Evolutionary conservation across 2,329 filamentous ascomycete species (phyloP).

Genomic region (Colletotrichum costaricense): DNA sequence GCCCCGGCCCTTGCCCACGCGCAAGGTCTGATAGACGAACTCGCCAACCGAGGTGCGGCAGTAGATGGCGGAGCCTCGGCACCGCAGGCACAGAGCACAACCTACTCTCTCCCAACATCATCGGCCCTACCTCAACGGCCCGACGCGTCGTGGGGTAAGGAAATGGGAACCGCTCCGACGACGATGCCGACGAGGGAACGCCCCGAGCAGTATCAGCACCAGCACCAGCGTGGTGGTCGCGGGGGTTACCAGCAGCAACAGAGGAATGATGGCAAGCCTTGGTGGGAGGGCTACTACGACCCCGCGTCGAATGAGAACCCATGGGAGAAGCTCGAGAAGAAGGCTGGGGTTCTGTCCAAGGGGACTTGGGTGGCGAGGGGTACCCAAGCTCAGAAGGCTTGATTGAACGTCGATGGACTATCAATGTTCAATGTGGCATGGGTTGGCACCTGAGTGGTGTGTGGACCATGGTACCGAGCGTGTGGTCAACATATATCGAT

Average conservation of each 20-base stretch:
- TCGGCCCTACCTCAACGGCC: constrained; percentile 26
- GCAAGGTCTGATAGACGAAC: constrained; percentile 32
- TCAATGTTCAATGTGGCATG: background rate
- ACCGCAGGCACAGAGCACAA: constrained; percentile 8
- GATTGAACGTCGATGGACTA: background rate
- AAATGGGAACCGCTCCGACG: constrained; percentile 15
- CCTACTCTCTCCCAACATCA: background rate
- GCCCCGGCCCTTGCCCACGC: constrained; percentile 34
- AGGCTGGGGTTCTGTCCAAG: constrained; percentile 53
- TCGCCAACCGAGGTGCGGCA: background rate
- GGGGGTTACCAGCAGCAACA: background rate
- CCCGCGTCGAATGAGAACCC: constrained; percentile 78
- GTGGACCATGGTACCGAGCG: too few relatives aligned
- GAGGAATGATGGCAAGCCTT: constrained; percentile 48
- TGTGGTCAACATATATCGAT: background rate
- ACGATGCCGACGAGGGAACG: constrained; percentile 19
- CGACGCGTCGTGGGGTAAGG: constrained; percentile 30
- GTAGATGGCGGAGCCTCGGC: background rate
- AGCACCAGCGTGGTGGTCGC: background rate
- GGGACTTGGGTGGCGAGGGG: constrained; percentile 56
- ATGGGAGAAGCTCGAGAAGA: constrained; percentile 70
- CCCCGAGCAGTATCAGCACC: background rate
- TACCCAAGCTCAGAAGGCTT: background rate
- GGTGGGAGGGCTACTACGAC: constrained; percentile 78
- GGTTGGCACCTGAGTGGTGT: background rate